These are phyloP conservation scores for Testicularia cyperi DNA, from an alignment of 1,284 basidiomycete genomes.

Conservation along the genomic window DNA sequence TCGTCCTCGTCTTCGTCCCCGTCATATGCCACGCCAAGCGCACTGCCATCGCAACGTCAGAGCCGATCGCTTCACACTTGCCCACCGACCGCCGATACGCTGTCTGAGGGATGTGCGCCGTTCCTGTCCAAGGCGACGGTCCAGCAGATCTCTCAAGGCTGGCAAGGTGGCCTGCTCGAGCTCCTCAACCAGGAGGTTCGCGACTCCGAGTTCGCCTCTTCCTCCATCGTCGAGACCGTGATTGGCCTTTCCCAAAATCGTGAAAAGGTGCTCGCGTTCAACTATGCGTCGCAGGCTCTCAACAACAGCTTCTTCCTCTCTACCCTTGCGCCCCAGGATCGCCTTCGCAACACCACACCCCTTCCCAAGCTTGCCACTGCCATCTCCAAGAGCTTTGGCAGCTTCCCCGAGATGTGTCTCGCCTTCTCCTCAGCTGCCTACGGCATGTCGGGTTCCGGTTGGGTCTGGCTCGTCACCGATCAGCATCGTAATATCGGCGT, in stretches of 20 bases:
- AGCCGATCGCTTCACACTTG: constrained; percentile 37
- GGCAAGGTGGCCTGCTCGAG: constrained; percentile 54
- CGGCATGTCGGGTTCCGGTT: constrained; percentile 77
- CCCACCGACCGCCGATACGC: constrained; percentile 38
- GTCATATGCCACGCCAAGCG: constrained; percentile 1
- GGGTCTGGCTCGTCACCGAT: constrained; percentile 83
- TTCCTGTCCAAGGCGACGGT: constrained; percentile 49
- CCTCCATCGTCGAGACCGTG: constrained; percentile 73
- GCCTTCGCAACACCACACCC: constrained; percentile 24
- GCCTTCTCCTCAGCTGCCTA: constrained; percentile 74
- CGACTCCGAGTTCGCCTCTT: constrained; percentile 68
- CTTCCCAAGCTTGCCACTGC: constrained; percentile 62
- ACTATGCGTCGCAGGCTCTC: constrained; percentile 85
- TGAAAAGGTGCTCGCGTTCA: constrained; percentile 75
- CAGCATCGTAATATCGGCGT: constrained; percentile 69
- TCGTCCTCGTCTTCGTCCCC: constrained; percentile 11
- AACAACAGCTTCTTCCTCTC: constrained; percentile 96
- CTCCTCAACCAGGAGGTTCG: constrained; percentile 57
- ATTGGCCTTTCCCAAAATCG: constrained; percentile 71
- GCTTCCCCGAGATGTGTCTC: constrained; percentile 72
- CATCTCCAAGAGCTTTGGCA: constrained; percentile 67
- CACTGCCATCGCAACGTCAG: background rate
- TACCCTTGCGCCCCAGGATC: constrained; percentile 63
- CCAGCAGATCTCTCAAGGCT: constrained; percentile 46
- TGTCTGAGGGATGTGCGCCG: constrained; percentile 48